A percentile compares a stretch with the other conserved stretches of the same genome.
Conservation (phyloP, 306 rosid species). For the Quercus rubra region DNA sequence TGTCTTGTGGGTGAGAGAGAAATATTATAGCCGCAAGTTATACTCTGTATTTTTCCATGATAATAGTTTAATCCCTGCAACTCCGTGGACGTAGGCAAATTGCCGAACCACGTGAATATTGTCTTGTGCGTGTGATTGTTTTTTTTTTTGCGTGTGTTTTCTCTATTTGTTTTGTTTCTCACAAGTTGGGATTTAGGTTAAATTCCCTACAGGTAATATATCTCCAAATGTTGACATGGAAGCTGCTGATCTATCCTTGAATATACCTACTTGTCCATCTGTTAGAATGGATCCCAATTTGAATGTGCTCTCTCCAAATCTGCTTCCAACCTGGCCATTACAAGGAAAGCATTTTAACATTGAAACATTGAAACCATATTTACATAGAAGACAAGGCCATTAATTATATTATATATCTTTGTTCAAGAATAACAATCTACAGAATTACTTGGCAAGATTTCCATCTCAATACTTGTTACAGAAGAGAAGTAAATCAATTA, state of each 20-base stretch:
- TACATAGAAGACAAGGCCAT: background rate
- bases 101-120: no score
- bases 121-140: no score
- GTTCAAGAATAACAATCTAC: background rate
- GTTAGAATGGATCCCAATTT: constrained; percentile 87
- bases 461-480: background rate
- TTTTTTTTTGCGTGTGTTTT: no score
- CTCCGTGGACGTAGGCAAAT: no score
- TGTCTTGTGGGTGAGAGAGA: no score
- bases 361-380: constrained; percentile 14
- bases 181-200: no score
- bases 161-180: no score
- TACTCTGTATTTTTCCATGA: no score
- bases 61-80: no score
- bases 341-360: constrained; percentile 8
- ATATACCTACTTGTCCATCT: constrained; percentile 94
- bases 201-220: constrained; percentile 86
- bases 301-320: constrained; percentile 95
- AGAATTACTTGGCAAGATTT: background rate
- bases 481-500: no score
- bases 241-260: constrained; percentile 87
- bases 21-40: no score
- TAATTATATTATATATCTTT: background rate
- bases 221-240: constrained; percentile 97
- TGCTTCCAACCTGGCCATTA: constrained; percentile 73